phyloP scores from a whole-genome alignment of 495 filamentous ascomycete species.

The Jackrogersella minutella region DNA sequence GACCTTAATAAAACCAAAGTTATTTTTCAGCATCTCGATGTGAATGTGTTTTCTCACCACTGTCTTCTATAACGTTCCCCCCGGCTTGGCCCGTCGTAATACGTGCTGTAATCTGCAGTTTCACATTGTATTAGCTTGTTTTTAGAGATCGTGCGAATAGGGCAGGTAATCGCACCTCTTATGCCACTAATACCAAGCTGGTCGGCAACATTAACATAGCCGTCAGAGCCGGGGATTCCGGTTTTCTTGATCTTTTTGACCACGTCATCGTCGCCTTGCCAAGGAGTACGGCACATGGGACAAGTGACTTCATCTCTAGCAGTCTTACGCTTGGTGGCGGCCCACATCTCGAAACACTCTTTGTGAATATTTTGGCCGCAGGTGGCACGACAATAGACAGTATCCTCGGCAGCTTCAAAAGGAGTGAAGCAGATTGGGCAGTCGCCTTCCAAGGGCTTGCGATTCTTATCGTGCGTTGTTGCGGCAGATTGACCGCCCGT shows the following conservation, averaged over 20 bases:
- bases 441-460: conserved; percentile 69
- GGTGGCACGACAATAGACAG: conserved; percentile 74
- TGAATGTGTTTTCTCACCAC: background rate
- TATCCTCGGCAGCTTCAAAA: conserved; percentile 64
- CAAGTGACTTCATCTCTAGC: conserved; percentile 63
- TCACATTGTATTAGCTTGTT: too few relatives aligned
- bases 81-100: background rate
- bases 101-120: conserved; percentile 19
- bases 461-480: conserved; percentile 42
- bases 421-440: conserved; percentile 83
- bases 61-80: background rate
- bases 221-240: conserved; percentile 58
- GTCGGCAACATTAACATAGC: conserved; percentile 71
- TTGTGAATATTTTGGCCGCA: conserved; percentile 85
- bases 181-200: conserved; percentile 66
- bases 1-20: too few relatives aligned
- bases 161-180: conserved; percentile 56
- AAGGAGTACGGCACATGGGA: conserved; percentile 66
- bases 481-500: background rate
- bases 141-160: too few relatives aligned
- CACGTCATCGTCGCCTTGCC: conserved; percentile 63
- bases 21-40: too few relatives aligned
- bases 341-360: conserved; percentile 77
- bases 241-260: conserved; percentile 56
- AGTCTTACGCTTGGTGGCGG: conserved; percentile 57